Base-by-base conservation (phyloP, 192 early-diverging fungal species). In the Coemansia sp. region DNA sequence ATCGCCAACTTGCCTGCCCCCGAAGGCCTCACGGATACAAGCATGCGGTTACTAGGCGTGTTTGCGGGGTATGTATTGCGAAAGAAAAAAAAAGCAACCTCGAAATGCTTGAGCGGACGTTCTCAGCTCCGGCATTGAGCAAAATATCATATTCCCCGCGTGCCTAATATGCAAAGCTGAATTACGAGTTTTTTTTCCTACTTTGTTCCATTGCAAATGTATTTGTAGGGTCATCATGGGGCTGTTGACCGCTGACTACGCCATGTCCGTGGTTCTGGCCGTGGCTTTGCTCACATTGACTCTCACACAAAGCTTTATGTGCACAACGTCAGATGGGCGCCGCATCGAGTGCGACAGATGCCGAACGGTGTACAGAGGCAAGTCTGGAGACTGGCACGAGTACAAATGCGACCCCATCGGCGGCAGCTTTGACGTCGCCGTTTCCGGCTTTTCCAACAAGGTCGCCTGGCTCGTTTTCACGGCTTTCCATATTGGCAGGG, bases 401-500 rank as follows among this genome's bases (percentile, higher is more conserved):
- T 86, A 85, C 75, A 74, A 83, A 35, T 89, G 88, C 59, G 70
- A 82, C 29, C 82, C 81, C 0, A 70, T 76, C 14, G 81, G 83
- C 24, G 83, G 84, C 32, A 75, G 86, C 30, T 89, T 89, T 69
- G 69, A 82, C 1, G 83, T 83, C 20, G 81, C 85, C 0, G 64
- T 88, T 6, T 78, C 76, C 16, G 88, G 89, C 0, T 91, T 89
- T 58, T 82, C 84, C 1, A 85, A 84, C 57, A 81, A 81, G 1
- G 72, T 91, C 0, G 68, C 84, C 2, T 91, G 88, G 88, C 78
- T 91, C 8, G 86, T 90, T 11, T 86, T 90, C 67, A 75, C 75
- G 36, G 88, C 90, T 3, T 91, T 91, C 58, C 88, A 91, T 74
- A 74, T 91, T 5, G 90, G 90, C 22, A 80, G 78, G 30, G 88